Evolutionary conservation across 2,329 filamentous ascomycete species (phyloP).

Genomic region (Pyrenophora graminea): DNA sequence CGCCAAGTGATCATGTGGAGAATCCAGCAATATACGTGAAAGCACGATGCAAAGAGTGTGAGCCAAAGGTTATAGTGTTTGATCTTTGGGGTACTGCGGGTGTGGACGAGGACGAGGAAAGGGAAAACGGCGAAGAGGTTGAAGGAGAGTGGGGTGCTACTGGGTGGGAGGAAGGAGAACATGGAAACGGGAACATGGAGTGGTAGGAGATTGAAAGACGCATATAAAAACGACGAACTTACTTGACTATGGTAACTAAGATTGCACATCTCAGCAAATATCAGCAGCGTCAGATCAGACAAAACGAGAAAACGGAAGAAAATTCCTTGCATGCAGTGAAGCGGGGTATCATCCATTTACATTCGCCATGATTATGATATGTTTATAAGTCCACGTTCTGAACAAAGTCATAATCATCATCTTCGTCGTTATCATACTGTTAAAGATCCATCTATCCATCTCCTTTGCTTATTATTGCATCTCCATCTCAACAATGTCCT

Average conservation of each 20-base stretch:
- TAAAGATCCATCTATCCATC: not conserved
- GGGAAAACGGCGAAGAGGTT: not conserved
- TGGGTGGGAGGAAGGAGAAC: not conserved
- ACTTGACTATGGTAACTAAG: too few species aligned
- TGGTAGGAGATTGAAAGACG: too few species aligned
- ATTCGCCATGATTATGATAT: conserved; percentile 1
- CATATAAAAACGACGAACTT: too few species aligned
- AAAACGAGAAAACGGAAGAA: too few species aligned
- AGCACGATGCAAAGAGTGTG: conserved; percentile 6
- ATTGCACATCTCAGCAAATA: too few species aligned
- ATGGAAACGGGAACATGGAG: not conserved
- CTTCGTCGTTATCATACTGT: not conserved
- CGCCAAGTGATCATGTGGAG: not conserved
- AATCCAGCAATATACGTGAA: not conserved
- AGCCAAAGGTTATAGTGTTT: not conserved
- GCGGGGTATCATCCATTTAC: conserved; percentile 10
- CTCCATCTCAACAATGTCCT: conserved; percentile 42
- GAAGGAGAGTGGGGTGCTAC: not conserved
- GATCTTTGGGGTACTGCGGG: not conserved
- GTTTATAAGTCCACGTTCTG: not conserved
- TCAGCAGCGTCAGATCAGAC: too few species aligned
- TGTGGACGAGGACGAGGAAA: not conserved
- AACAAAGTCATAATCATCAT: not conserved
- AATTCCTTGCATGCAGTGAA: not conserved
- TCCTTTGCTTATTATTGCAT: conserved; percentile 33